Conservation (phyloP, 495 filamentous ascomycete species). For the Haplographium delicatum region DNA sequence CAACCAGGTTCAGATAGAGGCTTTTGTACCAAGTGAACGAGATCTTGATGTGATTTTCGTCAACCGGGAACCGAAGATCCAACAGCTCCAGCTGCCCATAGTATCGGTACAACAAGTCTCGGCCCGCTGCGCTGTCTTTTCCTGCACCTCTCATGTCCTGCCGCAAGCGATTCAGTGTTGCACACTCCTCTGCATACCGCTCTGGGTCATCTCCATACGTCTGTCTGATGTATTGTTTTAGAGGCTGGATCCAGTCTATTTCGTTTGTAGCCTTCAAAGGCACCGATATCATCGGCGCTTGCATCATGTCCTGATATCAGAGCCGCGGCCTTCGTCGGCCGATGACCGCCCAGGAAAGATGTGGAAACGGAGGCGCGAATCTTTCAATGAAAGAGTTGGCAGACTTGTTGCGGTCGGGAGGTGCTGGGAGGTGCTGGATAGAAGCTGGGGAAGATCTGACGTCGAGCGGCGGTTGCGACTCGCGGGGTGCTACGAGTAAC, state of each 20-base stretch:
- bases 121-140: constrained; percentile 89
- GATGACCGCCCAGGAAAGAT: background rate
- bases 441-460: too few relatives aligned
- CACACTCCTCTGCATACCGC: constrained; percentile 88
- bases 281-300: constrained; percentile 82
- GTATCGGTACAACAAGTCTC: constrained; percentile 93
- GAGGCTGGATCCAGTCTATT: constrained; percentile 93
- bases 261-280: constrained; percentile 98
- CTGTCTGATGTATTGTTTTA: constrained; percentile 89
- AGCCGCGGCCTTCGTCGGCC: constrained; percentile 35
- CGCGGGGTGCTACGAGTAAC: background rate
- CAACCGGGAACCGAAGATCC: constrained; percentile 92
- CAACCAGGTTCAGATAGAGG: background rate
- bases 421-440: background rate
- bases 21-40: constrained; percentile 85
- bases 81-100: constrained; percentile 95
- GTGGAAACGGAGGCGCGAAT: background rate
- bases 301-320: constrained; percentile 37
- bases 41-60: constrained; percentile 98
- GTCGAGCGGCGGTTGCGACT: too few relatives aligned
- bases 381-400: background rate
- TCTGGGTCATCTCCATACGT: constrained; percentile 97
- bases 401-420: constrained; percentile 4
- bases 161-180: constrained; percentile 89
- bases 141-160: constrained; percentile 99